These are phyloP conservation scores for Arthroderma sp. DNA, from an alignment of 2,329 filamentous ascomycete genomes.

Conservation along the genomic window DNA sequence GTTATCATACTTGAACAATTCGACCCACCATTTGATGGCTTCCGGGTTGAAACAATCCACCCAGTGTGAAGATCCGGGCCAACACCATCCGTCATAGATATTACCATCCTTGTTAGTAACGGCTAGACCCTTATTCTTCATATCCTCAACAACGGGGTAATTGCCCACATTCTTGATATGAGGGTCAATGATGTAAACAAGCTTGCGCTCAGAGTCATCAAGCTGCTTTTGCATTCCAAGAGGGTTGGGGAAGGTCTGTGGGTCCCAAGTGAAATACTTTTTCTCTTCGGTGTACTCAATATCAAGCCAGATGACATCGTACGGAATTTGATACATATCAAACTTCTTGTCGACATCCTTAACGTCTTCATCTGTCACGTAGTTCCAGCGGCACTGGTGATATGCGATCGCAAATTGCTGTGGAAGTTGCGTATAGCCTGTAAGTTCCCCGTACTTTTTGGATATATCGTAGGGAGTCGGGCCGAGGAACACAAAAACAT, in stretches of 20 bases:
- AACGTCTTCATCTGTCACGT: conserved; percentile 91
- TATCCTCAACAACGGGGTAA: conserved; percentile 63
- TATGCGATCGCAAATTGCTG: conserved; percentile 87
- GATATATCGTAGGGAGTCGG: conserved; percentile 72
- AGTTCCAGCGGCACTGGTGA: conserved; percentile 98
- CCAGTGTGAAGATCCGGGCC: conserved; percentile 96
- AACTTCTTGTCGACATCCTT: conserved; percentile 94
- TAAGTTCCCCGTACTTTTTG: conserved; percentile 74
- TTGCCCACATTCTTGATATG: conserved; percentile 87
- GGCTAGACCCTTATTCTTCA: conserved; percentile 71
- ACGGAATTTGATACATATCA: conserved; percentile 88
- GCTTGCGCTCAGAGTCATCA: conserved; percentile 70
- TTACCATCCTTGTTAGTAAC: conserved; percentile 82
- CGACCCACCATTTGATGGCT: conserved; percentile 80
- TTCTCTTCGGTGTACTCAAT: conserved; percentile 95
- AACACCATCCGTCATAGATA: conserved; percentile 94
- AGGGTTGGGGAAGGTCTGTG: conserved; percentile 74
- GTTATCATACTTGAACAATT: conserved; percentile 70
- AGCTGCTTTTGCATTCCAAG: conserved; percentile 79
- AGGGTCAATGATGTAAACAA: conserved; percentile 90
- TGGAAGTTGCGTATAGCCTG: conserved; percentile 79
- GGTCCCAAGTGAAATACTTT: conserved; percentile 97
- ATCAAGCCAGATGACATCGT: conserved; percentile 98
- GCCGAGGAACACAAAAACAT: conserved; percentile 89
- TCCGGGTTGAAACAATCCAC: conserved; percentile 92